Base-by-base conservation (phyloP, 768 basidiomycete genomes). In the Boletus sp. region DNA sequence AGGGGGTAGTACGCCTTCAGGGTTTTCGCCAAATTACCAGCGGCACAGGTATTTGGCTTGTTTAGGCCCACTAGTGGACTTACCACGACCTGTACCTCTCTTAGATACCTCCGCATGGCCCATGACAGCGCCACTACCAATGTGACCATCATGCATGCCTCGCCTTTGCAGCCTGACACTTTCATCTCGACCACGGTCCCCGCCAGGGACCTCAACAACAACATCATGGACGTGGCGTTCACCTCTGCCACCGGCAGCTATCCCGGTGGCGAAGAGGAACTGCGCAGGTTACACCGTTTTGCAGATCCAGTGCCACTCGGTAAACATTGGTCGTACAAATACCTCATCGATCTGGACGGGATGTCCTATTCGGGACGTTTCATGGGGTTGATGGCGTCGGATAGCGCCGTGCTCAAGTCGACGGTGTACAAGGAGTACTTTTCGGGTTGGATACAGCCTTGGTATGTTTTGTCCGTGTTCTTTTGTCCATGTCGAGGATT, bases 331-430 rank as follows among this genome's bases (percentile, higher is more conserved):
- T 77, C 85, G 54, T 92, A 94, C 76, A 96, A 97, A 74, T 93
- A 95, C 65, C 77, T 96, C 34, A 72, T 95, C 57, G 95, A 98
- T 70, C 71, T 98, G 53, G 95, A 97, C 64, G 95, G 96, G 15
- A 95, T 94, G 90, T 87, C 90, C 19, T 98, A 98, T 70, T 93
- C 88, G 27, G 95, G 87, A 3, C 79, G 93, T 13, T 94, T 97
- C 69, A 84, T 93, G 79, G 80, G 86, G 1, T 84, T 92, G 66
- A 71, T 93, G 62, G 87, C 86, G 40, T 93, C 88, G 50, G 93
- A 96, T 68, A 92, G 91, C 57, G 90, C 85, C 3, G 90, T 93
- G 10, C 71, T 98, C 55, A 98, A 98, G 73, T 79, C 88, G 19
- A 95, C 93, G 0, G 85, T 97, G 3, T 96, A 96, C 67, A 83